phyloP scores from a whole-genome alignment of 495 filamentous ascomycete genomes.

The Chaetomium fimeti region DNA sequence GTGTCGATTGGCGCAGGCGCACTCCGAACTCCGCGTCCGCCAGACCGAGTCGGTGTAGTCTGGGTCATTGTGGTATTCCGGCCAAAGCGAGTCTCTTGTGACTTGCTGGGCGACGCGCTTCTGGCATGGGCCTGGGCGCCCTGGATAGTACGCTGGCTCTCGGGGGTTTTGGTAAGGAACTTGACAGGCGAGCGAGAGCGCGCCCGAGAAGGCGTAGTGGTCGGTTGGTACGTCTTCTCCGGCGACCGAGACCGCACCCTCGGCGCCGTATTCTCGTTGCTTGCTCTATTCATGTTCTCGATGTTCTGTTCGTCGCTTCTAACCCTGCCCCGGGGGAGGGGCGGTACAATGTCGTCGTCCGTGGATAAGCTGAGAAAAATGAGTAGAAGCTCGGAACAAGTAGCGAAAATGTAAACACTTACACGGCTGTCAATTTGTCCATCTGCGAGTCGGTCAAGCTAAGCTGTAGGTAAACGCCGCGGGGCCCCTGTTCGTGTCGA shows the following conservation, averaged over 20 bases:
- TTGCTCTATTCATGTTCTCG: neutral
- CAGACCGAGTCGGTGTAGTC: neutral
- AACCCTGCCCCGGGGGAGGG: neutral
- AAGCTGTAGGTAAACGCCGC: constrained; percentile 25
- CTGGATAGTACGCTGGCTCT: constrained; percentile 14
- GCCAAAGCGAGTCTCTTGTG: neutral
- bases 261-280: constrained; percentile 15
- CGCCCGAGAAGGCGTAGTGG: constrained; percentile 13
- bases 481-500: neutral
- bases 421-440: constrained; percentile 30
- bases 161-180: constrained; percentile 10
- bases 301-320: neutral
- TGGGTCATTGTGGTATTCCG: neutral
- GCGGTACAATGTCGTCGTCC: constrained; percentile 8
- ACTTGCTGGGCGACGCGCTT: constrained; percentile 16
- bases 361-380: constrained; percentile 19
- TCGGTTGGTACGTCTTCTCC: constrained; percentile 9
- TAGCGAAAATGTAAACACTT: neutral
- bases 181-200: constrained; percentile 33
- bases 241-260: constrained; percentile 27
- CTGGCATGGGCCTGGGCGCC: neutral
- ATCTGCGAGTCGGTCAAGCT: constrained; percentile 34
- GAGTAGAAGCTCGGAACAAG: neutral
- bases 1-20: constrained; percentile 23
- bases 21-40: neutral